Evolutionary conservation across 2,329 filamentous ascomycete species (phyloP).

Genomic region (Sporothrix curviconia): DNA sequence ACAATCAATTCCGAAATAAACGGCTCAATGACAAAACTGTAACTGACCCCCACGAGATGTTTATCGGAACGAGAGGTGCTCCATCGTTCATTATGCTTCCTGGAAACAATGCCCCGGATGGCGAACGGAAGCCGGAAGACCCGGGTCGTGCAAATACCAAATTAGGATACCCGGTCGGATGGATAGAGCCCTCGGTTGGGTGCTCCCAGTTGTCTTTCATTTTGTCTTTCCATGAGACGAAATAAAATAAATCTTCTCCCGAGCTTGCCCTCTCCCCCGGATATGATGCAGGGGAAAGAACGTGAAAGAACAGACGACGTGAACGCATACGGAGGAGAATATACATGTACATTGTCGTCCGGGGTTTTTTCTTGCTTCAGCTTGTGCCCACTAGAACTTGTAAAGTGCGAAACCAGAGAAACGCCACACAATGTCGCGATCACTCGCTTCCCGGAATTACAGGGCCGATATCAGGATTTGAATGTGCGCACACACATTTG

Average conservation of each 20-base stretch:
- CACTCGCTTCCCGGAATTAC: neutral
- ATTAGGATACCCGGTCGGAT: neutral
- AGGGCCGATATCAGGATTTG: neutral
- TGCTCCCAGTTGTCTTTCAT: neutral
- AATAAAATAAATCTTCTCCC: neutral
- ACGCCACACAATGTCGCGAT: too few species aligned
- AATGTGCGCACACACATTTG: neutral
- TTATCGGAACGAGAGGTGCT: too few species aligned
- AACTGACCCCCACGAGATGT: neutral
- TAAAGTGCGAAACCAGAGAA: too few species aligned
- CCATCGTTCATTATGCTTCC: too few species aligned
- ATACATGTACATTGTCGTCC: too few species aligned
- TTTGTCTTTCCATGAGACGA: neutral
- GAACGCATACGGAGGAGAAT: neutral
- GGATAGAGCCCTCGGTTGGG: neutral
- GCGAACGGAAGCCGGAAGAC: neutral
- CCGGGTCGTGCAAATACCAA: neutral
- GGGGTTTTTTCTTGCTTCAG: too few species aligned
- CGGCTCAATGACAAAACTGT: neutral
- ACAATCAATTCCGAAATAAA: neutral
- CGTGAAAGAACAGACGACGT: neutral
- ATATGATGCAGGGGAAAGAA: neutral
- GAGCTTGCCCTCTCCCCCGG: neutral
- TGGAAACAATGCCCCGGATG: neutral
- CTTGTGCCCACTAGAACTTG: too few species aligned